A percentile compares a stretch with the other conserved stretches of the same genome.
phyloP scores from a whole-genome alignment of 2,329 filamentous ascomycete species.

The Aspergillus bombycis region DNA sequence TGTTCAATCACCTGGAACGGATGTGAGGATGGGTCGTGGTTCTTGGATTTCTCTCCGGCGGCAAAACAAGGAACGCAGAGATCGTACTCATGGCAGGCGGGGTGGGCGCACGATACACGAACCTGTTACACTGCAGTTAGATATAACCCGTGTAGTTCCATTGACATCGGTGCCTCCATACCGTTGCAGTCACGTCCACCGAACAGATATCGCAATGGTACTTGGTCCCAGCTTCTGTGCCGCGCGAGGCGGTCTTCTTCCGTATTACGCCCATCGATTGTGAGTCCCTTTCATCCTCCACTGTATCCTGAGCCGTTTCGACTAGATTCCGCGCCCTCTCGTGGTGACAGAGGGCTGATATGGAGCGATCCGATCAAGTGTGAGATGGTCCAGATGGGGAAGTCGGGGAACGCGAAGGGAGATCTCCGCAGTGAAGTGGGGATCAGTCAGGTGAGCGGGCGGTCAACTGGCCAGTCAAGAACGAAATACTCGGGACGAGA shows the following conservation, averaged over 20 bases:
- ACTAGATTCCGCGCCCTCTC: slow-evolving; percentile 33
- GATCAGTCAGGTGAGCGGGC: background rate
- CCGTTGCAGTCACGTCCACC: slow-evolving; percentile 94
- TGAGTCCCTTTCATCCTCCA: slow-evolving; percentile 45
- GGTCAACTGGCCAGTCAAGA: background rate
- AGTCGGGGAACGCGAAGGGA: slow-evolving; percentile 6
- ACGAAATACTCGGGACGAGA: background rate
- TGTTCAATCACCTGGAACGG: slow-evolving; percentile 94
- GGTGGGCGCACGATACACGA: slow-evolving; percentile 86
- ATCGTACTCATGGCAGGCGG: slow-evolving; percentile 88
- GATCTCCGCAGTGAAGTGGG: slow-evolving; percentile 7
- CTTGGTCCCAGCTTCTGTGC: slow-evolving; percentile 86
- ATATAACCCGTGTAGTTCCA: background rate
- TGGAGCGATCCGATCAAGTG: slow-evolving; percentile 7
- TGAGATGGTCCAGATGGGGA: slow-evolving; percentile 12
- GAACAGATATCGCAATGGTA: slow-evolving; percentile 98
- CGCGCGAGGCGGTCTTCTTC: slow-evolving; percentile 87
- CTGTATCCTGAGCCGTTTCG: slow-evolving; percentile 36
- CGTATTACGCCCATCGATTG: slow-evolving; percentile 84
- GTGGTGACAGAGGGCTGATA: slow-evolving; percentile 31
- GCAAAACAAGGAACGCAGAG: slow-evolving; percentile 95
- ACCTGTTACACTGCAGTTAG: slow-evolving; percentile 61
- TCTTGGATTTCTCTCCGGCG: slow-evolving; percentile 75
- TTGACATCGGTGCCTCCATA: slow-evolving; percentile 43
- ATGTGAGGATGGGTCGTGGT: slow-evolving; percentile 85